Percentiles rank a stretch among this genome's conserved stretches.
These are phyloP conservation scores for Cytospora chrysosperma DNA, from an alignment of 2,329 filamentous ascomycete species.

Conservation along the genomic window DNA sequence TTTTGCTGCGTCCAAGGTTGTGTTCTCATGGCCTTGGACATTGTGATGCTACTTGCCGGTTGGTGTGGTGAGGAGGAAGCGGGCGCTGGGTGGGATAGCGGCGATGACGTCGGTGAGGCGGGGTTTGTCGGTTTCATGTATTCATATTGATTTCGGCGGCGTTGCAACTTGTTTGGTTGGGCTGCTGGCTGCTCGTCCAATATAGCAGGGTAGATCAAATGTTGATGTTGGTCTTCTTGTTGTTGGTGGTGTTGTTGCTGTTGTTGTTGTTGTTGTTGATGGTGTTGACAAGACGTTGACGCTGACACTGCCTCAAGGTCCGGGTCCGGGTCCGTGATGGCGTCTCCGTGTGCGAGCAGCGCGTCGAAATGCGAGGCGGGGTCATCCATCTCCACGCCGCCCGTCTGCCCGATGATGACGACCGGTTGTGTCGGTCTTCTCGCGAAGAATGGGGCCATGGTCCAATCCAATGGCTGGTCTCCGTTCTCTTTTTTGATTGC, in stretches of 20 bases:
- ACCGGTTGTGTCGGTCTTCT: constrained; percentile 2
- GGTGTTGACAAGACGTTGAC: background rate
- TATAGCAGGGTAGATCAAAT: background rate
- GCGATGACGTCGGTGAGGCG: constrained; percentile 5
- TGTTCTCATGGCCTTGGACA: constrained; percentile 2
- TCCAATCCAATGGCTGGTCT: background rate
- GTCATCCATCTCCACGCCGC: constrained; percentile 7
- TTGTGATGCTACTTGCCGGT: background rate
- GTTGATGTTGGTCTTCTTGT: no score
- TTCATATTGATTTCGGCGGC: constrained; percentile 18
- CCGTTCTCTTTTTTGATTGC: background rate
- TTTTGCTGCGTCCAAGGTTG: background rate
- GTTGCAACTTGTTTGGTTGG: constrained; percentile 14
- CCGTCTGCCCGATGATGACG: background rate
- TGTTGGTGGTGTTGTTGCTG: background rate
- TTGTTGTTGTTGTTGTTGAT: background rate
- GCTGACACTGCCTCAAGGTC: constrained; percentile 18
- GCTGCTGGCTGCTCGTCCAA: constrained; percentile 1
- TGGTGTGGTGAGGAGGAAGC: constrained; percentile 6
- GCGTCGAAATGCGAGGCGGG: constrained; percentile 14
- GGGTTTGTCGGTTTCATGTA: background rate
- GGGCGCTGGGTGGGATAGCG: constrained; percentile 1
- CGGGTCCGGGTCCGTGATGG: constrained; percentile 14
- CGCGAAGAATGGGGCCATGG: constrained; percentile 8
- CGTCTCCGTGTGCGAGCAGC: background rate